Evolutionary conservation across 106 monocot genomes (phyloP), one percentile per base, ranked within the genome.

Genomic region (Phalaenopsis aphrodite): DNA sequence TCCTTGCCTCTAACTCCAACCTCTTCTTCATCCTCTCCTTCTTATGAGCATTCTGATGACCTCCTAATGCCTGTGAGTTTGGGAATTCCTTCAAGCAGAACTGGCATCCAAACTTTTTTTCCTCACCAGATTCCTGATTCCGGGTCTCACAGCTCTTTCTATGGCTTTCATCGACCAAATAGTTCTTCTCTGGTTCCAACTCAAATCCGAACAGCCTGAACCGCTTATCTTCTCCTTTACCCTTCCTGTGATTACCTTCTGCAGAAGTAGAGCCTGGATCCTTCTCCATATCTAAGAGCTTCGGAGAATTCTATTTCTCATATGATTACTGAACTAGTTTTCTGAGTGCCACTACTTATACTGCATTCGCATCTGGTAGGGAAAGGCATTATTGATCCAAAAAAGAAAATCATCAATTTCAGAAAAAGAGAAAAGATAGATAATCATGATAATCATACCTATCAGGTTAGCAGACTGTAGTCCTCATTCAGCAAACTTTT

Each of bases 1-100:
- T 93, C 72, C 81, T 75, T 1, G 88, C 81, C 81, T 90, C 86
- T 37, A 90, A 42, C 78, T 90, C 90, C 42, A 90, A 42, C 79
- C 88, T 84, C 77, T 89, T 90, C 88, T 84, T 88, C 87, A 90
- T 83, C 75, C 89, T 89, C 84, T 91, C 94, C 84, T 88, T 89
- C 85, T 92, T 94, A 85, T 94, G 91, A 11, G 94, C 89, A 75
- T 94, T 94, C 79, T 92, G 94, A 74, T 94, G 94, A 15, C 91
- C 93, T 16, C 94, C 91, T 7, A 94, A 81, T 0, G 94, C 91
- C 56, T 94, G 94, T 0, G 91, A 94, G 79, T 88, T 92, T 6
- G 83, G 55, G 75, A 94, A 94, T 73, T 90, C 86, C 75, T 88
- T 91, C 24, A 56, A n/a, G 78, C 94, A 92, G 87, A 87, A 92